Evolutionary conservation across 2,329 filamentous ascomycete species (phyloP), one percentile per base, ranked within the genome.

Genomic region (Dryadomyces quercivorus): DNA sequence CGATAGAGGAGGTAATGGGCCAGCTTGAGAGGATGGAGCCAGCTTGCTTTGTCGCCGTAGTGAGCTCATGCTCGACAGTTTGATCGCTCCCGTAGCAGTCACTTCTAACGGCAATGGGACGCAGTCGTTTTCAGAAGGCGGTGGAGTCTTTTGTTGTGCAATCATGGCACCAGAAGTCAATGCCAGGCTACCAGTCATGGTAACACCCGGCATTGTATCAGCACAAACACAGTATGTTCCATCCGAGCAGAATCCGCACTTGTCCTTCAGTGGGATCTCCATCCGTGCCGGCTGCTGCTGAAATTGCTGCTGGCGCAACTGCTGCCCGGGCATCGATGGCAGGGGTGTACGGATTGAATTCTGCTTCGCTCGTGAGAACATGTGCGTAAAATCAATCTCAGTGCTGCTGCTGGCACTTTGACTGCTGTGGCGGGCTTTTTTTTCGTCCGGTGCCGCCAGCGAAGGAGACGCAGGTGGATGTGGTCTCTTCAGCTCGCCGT

Each of bases 201-300:
- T 60, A 13, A 61, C 51, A 13, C 62, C 58, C 15, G 62, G 58
- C 56, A 65, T 64, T 18, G 64, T 60, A 10, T 91, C 87, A 22
- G 86, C 87, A 67, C 88, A 93, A 60, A 90, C 82, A 64, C 88
- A 93, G 61, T 88, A 88, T 0, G 85, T 90, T 5, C 86, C 86
- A 57, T 91, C 86, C 58, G 84, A 81, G 68, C 88, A 93, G 70
- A 93, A 93, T 7, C 88, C 88, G 65, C 88, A 93, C 20, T 80
- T 78, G 61, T 92, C 87, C 58, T 80, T 77, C 5, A 77, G 73
- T 12, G 73, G 70, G 45, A 76, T 67, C n/a, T 60, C 54, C 16
- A 54, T 64, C 55, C 48, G 21, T 45, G 31, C 42, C 20, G 22
- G 44, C 22, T 55, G 51, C 48, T 52, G 50, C 8, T 52, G 51